These are phyloP conservation scores for Allium cepa DNA, from an alignment of 106 monocot species.

Conservation along the genomic window DNA sequence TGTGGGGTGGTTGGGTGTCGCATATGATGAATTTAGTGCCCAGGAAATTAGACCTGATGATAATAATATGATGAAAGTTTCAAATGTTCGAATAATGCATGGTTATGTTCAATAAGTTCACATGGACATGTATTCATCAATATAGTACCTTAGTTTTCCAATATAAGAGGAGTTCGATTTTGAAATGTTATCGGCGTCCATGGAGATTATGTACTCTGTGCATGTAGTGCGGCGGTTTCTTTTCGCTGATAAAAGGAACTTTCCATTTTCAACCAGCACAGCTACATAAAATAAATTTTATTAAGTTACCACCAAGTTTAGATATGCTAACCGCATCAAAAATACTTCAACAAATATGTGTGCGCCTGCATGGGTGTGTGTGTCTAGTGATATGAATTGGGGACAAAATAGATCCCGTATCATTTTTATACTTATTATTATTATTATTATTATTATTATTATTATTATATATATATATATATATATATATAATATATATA, in stretches of 20 bases:
- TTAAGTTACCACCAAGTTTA: no score
- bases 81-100: background rate
- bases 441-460: no score
- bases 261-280: slow-evolving; percentile 62
- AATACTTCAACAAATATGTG: no score
- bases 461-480: no score
- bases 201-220: slow-evolving; percentile 68
- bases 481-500: no score
- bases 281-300: slow-evolving; percentile 20
- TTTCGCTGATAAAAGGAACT: slow-evolving; percentile 73
- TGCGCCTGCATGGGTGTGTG: no score
- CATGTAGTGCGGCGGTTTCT: slow-evolving; percentile 45
- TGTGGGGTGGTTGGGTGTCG: slow-evolving; percentile 41
- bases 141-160: slow-evolving; percentile 51
- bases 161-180: slow-evolving; percentile 53
- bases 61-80: background rate
- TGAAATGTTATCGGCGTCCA: slow-evolving; percentile 58
- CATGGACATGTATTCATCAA: background rate
- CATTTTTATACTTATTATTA: no score
- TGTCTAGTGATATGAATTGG: no score
- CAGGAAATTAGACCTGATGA: slow-evolving; percentile 61
- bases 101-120: background rate
- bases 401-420: no score
- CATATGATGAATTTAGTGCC: slow-evolving; percentile 42
- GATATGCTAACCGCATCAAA: no score